Conservation (phyloP, 371 early-diverging fungal species). For the Mortierella sp. region DNA sequence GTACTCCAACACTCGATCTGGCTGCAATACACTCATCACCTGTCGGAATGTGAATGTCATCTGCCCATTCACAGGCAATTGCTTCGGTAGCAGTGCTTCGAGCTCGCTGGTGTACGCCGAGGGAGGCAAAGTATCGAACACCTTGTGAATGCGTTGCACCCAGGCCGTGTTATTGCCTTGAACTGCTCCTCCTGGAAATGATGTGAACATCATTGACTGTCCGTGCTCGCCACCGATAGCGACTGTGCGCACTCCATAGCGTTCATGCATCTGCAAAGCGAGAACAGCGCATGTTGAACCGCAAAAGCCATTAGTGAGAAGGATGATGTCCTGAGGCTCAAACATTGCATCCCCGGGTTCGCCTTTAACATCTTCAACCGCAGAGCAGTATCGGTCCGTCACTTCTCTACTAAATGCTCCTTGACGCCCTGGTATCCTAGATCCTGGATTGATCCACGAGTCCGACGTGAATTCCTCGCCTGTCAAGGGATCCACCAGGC, state of each 20-base stretch:
- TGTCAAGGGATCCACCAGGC: slow-evolving; percentile 33
- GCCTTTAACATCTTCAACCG: slow-evolving; percentile 21
- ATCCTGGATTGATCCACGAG: slow-evolving; percentile 39
- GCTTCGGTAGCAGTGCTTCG: slow-evolving; percentile 11
- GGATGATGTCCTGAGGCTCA: slow-evolving; percentile 26
- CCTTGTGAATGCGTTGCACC: slow-evolving; percentile 19
- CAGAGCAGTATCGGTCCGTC: slow-evolving; percentile 37
- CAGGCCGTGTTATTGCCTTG: slow-evolving; percentile 46
- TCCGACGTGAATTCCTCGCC: slow-evolving; percentile 24
- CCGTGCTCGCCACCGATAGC: slow-evolving; percentile 47
- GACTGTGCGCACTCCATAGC: slow-evolving; percentile 33
- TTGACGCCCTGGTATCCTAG: slow-evolving; percentile 18
- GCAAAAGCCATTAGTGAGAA: slow-evolving; percentile 43
- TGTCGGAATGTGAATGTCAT: slow-evolving; percentile 45
- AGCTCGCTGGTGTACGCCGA: background rate
- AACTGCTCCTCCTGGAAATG: slow-evolving; percentile 51
- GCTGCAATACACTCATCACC: slow-evolving; percentile 31
- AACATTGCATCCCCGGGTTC: slow-evolving; percentile 14
- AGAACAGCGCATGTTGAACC: slow-evolving; percentile 50
- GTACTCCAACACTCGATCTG: slow-evolving; percentile 36
- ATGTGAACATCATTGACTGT: slow-evolving; percentile 38
- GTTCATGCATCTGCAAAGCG: slow-evolving; percentile 46
- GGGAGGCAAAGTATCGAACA: slow-evolving; percentile 12
- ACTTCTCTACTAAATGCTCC: slow-evolving; percentile 30
- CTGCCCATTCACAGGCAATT: slow-evolving; percentile 44